phyloP scores from a whole-genome alignment of 768 basidiomycete genomes.

The Sarcomyxa edulis region DNA sequence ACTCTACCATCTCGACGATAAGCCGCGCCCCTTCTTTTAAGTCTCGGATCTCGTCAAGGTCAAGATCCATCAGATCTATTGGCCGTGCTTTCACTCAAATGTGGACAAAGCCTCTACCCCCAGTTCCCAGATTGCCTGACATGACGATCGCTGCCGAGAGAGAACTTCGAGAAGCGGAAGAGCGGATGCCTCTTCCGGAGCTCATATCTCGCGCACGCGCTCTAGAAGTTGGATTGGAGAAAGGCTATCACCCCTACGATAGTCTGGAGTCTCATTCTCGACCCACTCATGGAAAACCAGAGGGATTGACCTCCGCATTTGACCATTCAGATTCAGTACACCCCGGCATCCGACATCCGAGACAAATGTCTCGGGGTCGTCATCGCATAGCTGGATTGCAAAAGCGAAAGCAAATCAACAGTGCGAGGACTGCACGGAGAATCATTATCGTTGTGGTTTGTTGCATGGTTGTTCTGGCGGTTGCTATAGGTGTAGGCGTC shows the following conservation, averaged over 20 bases:
- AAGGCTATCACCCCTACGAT: conserved; percentile 47
- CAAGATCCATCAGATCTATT: conserved; percentile 15
- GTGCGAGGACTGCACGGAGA: too few relatives aligned
- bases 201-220: conserved; percentile 44
- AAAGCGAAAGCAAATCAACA: too few relatives aligned
- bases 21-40: conserved; percentile 48
- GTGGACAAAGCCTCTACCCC: conserved; percentile 51
- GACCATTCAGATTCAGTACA: too few relatives aligned
- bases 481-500: conserved; percentile 37
- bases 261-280: conserved; percentile 26
- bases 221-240: conserved; percentile 45
- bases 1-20: conserved; percentile 40
- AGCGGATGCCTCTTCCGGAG: conserved; percentile 43
- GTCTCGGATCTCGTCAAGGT: conserved; percentile 37
- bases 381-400: too few relatives aligned
- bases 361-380: too few relatives aligned
- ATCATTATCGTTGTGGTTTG: conserved; percentile 27
- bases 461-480: conserved; percentile 30
- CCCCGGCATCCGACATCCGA: too few relatives aligned
- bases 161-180: conserved; percentile 39
- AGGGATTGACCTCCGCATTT: conserved; percentile 15
- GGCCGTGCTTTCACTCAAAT: conserved; percentile 33
- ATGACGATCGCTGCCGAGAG: conserved; percentile 36
- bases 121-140: conserved; percentile 47
- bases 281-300: conserved; percentile 9